Base-by-base conservation (phyloP, 2,329 filamentous ascomycete genomes). In the Fusarium bulbicola region DNA sequence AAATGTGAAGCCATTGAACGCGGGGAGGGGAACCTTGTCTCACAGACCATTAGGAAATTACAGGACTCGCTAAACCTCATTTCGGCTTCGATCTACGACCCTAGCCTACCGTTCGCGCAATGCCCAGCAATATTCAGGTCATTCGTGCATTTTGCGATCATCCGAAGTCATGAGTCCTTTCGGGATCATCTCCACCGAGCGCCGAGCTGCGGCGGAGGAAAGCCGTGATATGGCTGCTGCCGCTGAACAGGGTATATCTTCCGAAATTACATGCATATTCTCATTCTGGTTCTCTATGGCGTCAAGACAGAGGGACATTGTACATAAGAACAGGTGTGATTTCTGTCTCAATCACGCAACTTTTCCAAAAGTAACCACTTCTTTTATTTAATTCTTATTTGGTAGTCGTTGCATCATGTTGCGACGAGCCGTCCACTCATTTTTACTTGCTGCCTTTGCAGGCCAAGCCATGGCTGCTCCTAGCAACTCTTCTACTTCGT, bases 361-460 rank as follows among this genome's bases (percentile, higher is more conserved):
- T 53, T 43, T 37, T 3, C 28, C 21, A 11, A 47, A 21, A 63
- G 26, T 30, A 49, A 47, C n/a, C 18, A 40, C 37, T 14, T 40
- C 30, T 60, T 34, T 30, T 26, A 24, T 26, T 30, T 45, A 28
- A 53, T 49, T 13, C 5, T 21, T 12, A 34, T 30, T 59, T 68
- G 72, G 60, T 34, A 72, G 68, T 74, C 64, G 68, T 18, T 68
- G 34, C 61, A 66, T 18, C 37, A 74, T 74, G 72, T 43, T 74
- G 40, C 72, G 72, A 70, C 72, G 61, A 58, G 64, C 72, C 60
- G 72, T 74, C 72, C 72, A 73, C 39, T 74, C 72, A 24, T 74
- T 74, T 56, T 37, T 74, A 30, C 49, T 72, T 13, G 67, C 69
- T 37, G 66, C 47, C 14, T 53, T 72, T 12, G 37, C 68, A 52